Evolutionary conservation across 495 filamentous ascomycete genomes (phyloP).

Genomic region (Hyaloscypha variabilis): DNA sequence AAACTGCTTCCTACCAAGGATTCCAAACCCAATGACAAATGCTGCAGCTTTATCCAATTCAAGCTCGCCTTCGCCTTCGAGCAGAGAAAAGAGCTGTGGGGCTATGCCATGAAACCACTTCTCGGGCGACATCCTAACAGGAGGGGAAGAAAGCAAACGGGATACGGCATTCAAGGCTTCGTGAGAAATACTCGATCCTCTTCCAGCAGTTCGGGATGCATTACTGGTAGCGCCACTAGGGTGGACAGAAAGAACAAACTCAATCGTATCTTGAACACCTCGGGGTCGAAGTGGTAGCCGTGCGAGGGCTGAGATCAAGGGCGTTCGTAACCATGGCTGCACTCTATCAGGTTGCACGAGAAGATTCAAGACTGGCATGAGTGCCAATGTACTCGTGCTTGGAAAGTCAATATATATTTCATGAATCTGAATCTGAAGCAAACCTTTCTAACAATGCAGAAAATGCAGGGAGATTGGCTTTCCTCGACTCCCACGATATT

Average conservation of each 20-base stretch:
- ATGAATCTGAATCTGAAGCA: background rate
- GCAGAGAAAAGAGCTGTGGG: constrained; percentile 65
- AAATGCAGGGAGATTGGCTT: constrained; percentile 21
- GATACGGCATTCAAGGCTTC: constrained; percentile 72
- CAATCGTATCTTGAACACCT: constrained; percentile 69
- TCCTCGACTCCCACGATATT: constrained; percentile 19
- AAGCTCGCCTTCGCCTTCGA: constrained; percentile 65
- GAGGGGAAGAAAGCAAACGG: constrained; percentile 63
- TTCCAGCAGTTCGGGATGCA: constrained; percentile 30
- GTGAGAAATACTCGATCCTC: constrained; percentile 67
- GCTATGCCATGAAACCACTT: constrained; percentile 65
- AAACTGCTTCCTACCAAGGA: constrained; percentile 65
- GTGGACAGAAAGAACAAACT: constrained; percentile 68
- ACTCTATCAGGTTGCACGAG: constrained; percentile 46
- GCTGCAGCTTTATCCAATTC: constrained; percentile 69
- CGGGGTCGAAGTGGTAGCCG: constrained; percentile 63
- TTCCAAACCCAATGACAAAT: constrained; percentile 74
- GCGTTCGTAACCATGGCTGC: constrained; percentile 51
- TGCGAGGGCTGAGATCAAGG: constrained; percentile 59
- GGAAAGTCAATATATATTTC: constrained; percentile 9
- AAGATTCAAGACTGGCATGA: constrained; percentile 49
- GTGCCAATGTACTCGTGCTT: constrained; percentile 45
- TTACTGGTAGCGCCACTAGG: constrained; percentile 33
- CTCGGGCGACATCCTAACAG: constrained; percentile 55
- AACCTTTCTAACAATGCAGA: constrained; percentile 27